Base-by-base conservation (phyloP, 495 filamentous ascomycete species). In the Xylaria sp. region DNA sequence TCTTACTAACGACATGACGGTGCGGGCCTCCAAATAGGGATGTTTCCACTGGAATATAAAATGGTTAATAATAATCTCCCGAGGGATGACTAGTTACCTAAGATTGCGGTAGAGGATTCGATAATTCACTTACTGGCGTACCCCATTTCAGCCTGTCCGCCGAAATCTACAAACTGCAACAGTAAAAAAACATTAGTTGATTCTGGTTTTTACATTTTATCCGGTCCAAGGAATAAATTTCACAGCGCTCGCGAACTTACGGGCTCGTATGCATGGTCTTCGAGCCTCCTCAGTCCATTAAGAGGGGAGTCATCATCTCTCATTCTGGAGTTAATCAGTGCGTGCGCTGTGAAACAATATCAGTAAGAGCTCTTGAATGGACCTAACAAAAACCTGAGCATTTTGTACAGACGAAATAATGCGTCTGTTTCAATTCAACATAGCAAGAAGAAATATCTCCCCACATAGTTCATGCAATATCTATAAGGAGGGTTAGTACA, bases 381-480 rank as follows among this genome's bases (percentile, higher is more conserved):
- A 21, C 33, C 26, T 35, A 11, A 41, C 31, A 43, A 0, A 31
- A n/a, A 48, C 12, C 17, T 15, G 21, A 0, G 29, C 19, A 17
- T 15, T 14, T 7, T 37, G 15, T 29, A 48, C 48, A 33, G n/a
- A 70, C 1, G 37, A 4, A n/a, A 12, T 15, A 19, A 44, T 15
- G 15, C 14, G 24, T 29, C 8, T 41, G 26, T 24, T 21, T 40
- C 24, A 21, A 50, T n/a, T 19, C 11, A 24, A 26, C 24, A 52
- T 7, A 41, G 44, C 19, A 46, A 53, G 31, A 41, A 52, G 44
- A 41, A 52, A 0, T 43, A 24, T 40, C 17, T 35, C 40, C 53
- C 5, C 61, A 70, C 68, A 0, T 0, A 70, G 5, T 46, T 70
- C 68, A 46, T 70, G 68, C 17, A 70, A 43, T 43, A 70, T 55